Evolutionary conservation across 495 filamentous ascomycete species (phyloP), one percentile per base, ranked within the genome.

Genomic region (Neurospora tetrasperma): DNA sequence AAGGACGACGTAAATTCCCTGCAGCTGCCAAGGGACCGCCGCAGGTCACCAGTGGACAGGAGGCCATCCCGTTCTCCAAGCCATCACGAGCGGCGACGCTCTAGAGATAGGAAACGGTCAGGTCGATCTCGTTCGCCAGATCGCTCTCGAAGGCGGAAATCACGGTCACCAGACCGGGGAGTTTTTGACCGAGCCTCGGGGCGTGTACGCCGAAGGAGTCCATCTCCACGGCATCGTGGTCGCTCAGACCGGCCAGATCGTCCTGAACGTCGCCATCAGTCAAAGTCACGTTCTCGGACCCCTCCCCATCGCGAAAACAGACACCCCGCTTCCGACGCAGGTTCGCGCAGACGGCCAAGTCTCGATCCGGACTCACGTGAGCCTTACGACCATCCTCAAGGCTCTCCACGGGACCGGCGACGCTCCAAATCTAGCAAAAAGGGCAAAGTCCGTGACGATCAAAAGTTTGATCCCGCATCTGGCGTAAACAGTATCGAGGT

Each of bases 401-500:
- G 76, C 23, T 85, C 80, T 41, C 82, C 83, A 23, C 79, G 78
- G 31, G 79, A 76, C 20, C 76, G 80, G 44, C 79, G 80, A 38
- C 80, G 79, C 46, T 80, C 84, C 54, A 81, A 79, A 71, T 72
- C 79, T 40, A 78, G 75, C 70, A 82, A 78, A 70, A 82, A 77
- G 71, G 76, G 77, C 1, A 82, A 78, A 72, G 74, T 72, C 42
- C 81, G 79, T 10, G 81, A 85, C 69, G 80, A 82, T 48, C 79
- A 48, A 75, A 70, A 73, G 71, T 73, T 81, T 44, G 76, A 83
- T 68, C 77, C 82, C 35, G 76, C 81, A 16, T 85, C 84, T 69
- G 84, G 84, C n/a, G 81, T 82, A 1, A 85, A 85, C 39, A 85
- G 82, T 69, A 77, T 85, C 70, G 85, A 85, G 76, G 84, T 84